Conservation (phyloP, 352 stramenopile species). For the Pythium sp. region DNA sequence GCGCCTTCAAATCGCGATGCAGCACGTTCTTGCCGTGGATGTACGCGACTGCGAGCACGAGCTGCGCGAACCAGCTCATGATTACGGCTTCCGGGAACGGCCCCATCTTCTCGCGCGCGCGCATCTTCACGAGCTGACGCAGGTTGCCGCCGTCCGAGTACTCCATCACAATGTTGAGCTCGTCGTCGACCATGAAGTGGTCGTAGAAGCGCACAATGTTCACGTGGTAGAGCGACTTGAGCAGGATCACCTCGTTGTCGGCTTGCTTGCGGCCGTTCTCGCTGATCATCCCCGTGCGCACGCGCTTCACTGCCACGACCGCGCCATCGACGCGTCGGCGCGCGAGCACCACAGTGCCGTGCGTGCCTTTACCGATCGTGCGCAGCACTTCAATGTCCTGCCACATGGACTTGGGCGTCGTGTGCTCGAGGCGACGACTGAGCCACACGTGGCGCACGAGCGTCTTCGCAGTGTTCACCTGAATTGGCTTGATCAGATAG, state of each 20-base stretch:
- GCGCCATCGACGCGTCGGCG: conserved; percentile 72
- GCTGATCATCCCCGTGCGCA: conserved; percentile 74
- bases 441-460: conserved; percentile 88
- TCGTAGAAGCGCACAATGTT: conserved; percentile 91
- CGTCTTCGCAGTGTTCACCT: conserved; percentile 89
- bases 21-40: conserved; percentile 89
- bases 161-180: conserved; percentile 90
- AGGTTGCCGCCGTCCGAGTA: conserved; percentile 84
- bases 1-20: conserved; percentile 84
- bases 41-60: conserved; percentile 82
- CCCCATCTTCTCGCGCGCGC: conserved; percentile 72
- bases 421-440: conserved; percentile 60
- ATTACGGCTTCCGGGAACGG: conserved; percentile 83
- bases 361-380: conserved; percentile 85
- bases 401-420: conserved; percentile 75
- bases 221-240: conserved; percentile 88
- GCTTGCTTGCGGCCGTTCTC: conserved; percentile 85
- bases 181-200: conserved; percentile 82
- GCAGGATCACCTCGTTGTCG: conserved; percentile 87
- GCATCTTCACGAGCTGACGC: conserved; percentile 78
- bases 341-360: conserved; percentile 81
- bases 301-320: conserved; percentile 83
- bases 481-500: conserved; percentile 90
- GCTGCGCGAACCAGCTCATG: conserved; percentile 87
- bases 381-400: conserved; percentile 83